phyloP scores from a whole-genome alignment of 129 eudicot species.

The Chrysanthemum lavandulifolium region DNA sequence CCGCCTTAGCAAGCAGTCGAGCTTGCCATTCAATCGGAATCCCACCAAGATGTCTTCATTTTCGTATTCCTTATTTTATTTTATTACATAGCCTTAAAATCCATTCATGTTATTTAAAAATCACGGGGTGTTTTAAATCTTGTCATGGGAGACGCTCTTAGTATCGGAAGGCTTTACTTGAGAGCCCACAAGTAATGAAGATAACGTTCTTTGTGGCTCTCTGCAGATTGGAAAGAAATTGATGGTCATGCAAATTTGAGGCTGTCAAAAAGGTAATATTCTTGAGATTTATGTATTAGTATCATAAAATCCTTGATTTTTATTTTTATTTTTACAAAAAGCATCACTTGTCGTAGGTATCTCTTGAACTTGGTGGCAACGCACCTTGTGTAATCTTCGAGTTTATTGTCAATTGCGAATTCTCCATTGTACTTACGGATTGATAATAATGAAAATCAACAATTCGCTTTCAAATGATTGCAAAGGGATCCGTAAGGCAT shows the following conservation, averaged over 20 bases:
- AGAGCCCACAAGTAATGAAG: conserved; percentile 80
- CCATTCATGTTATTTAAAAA: not conserved
- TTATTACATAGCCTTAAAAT: not conserved
- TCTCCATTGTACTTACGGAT: too few relatives aligned
- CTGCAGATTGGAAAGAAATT: conserved; percentile 86
- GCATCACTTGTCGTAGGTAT: too few relatives aligned
- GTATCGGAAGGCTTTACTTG: conserved; percentile 65
- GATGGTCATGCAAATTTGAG: conserved; percentile 84
- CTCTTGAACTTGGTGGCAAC: too few relatives aligned
- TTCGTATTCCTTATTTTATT: not conserved
- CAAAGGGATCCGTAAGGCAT: too few relatives aligned
- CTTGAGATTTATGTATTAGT: not conserved
- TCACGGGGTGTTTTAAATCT: conserved; percentile 87
- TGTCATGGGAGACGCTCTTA: conserved; percentile 92
- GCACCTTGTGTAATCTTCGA: too few relatives aligned
- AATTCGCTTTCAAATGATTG: too few relatives aligned
- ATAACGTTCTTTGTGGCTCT: conserved; percentile 96
- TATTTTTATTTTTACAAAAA: too few relatives aligned
- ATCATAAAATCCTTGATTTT: not conserved
- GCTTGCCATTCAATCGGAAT: conserved; percentile 90
- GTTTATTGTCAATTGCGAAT: too few relatives aligned
- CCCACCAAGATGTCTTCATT: conserved; percentile 58
- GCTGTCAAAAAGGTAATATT: conserved; percentile 79
- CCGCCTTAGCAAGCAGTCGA: conserved; percentile 96
- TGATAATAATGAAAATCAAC: too few relatives aligned